Evolutionary conservation across 73 alveolate species (phyloP), one percentile per base, ranked within the genome.

Genomic region (Stentor coeruleus): DNA sequence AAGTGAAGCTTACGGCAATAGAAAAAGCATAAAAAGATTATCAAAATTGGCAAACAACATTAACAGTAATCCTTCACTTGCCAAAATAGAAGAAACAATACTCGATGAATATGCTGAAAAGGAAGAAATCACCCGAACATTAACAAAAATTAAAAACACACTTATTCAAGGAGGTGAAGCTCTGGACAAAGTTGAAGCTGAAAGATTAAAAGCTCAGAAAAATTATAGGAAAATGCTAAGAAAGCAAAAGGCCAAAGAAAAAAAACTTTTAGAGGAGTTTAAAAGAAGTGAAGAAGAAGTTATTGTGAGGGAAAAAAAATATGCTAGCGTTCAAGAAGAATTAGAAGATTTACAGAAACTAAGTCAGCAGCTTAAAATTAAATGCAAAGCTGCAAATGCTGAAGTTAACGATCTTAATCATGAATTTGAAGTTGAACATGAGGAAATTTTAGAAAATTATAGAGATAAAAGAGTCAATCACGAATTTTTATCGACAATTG

Each of bases 131-230:
- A 35, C 92, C 31, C 59, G 80, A 33, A n/a, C n/a, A n/a, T n/a
- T n/a, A n/a, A n/a, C n/a, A n/a, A 96, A 91, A 37, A 74, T 92
- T 79, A 89, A 92, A 74, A 42, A 84, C 49, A 85, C 86, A 73
- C 74, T 94, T 73, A 90, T 92, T 0, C 39, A 59, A 3, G 98
- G 98, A 20, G 95, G 96, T 49, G 84, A 77, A 35, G 93, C 89
- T 38, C 38, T 20, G 74, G 74, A 83, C 77, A 84, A 77, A 28
- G 93, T 88, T 36, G 84, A 85, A 33, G 88, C 90, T 75, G 98
- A 93, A 60, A 84, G 89, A 58, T 89, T 89, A 58, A 94, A 88
- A 57, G 91, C 85, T 60, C 74, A 86, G 38, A 58, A 93, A n/a
- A 77, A 89, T 60, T 76, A 72, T 39, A 73, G 90, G 59, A 76